Evolutionary conservation across 2,329 filamentous ascomycete genomes (phyloP), one percentile per base, ranked within the genome.

Genomic region (Cladosporium velox): DNA sequence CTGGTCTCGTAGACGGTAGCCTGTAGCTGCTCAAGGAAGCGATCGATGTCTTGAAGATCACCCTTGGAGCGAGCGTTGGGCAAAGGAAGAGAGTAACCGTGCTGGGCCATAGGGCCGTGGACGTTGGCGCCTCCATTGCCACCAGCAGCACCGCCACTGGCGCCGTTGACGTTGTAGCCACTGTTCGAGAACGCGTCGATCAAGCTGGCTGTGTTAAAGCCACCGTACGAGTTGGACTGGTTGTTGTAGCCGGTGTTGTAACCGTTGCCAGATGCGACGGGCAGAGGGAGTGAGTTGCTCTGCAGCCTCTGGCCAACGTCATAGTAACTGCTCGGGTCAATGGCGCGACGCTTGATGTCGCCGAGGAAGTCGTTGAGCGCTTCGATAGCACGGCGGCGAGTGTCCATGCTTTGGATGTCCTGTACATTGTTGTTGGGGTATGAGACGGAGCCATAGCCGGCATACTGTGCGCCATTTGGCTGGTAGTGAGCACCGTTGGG

Each of bases 11-110:
- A 98, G 59, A 98, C 92, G 55, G 94, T 97, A 70, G 90, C 89
- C 80, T 97, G 93, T 85, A 98, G 94, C 80, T 97, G 92, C 80
- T 97, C 93, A 65, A 99, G 87, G 78, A 98, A 91, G 75, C 93
- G 91, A 78, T 98, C 95, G 74, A 98, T 93, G 77, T 96, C 93
- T 77, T 96, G 83, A 52, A 99, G 84, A 77, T 99, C 95, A 77
- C 88, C 93, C 85, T 98, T 97, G 59, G 93, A 97, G 75, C 94
- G 89, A 65, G 96, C 85, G 73, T 93, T 96, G 83, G 96, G 92
- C 11, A 93, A 88, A 64, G 95, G 92, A 67, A 97, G 85, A 69
- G 92, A 92, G 81, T 97, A 97, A 74, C 86, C 84, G 62, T 93
- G 91, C 77, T 92, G 88, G 49, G 90, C 86, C 71, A 90, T 85